phyloP scores from a whole-genome alignment of 2,329 filamentous ascomycete species.

The Cercospora nicotianae region DNA sequence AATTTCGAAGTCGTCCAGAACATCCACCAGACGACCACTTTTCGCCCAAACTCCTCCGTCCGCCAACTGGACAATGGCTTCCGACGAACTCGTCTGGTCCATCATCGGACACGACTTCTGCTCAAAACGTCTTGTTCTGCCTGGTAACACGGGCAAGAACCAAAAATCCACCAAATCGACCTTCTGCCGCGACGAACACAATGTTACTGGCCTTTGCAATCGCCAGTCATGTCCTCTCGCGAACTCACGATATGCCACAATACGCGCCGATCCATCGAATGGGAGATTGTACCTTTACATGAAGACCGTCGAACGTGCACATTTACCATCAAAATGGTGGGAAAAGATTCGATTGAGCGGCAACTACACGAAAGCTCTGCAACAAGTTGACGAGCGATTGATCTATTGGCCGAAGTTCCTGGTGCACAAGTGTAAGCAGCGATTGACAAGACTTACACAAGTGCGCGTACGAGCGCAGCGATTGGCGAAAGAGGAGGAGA shows the following conservation, averaged over 20 bases:
- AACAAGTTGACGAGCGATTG: conserved; percentile 80
- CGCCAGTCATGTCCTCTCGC: conserved; percentile 87
- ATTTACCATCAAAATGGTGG: conserved; percentile 90
- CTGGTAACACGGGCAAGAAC: conserved; percentile 32
- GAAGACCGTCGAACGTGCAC: conserved; percentile 87
- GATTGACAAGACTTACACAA: conserved; percentile 86
- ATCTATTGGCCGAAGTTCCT: conserved; percentile 96
- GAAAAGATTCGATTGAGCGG: conserved; percentile 84
- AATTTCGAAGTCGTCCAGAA: conserved; percentile 2
- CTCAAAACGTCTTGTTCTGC: conserved; percentile 82
- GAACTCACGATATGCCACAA: conserved; percentile 89
- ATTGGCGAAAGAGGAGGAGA: conserved; percentile 83
- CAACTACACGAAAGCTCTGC: conserved; percentile 87
- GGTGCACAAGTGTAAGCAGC: conserved; percentile 93
- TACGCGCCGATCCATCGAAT: conserved; percentile 77
- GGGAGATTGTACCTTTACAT: conserved; percentile 92
- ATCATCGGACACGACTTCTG: conserved; percentile 96
- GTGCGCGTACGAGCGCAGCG: conserved; percentile 76
- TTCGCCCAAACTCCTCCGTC: background rate
- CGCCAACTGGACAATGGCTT: conserved; percentile 61
- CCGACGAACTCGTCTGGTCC: conserved; percentile 96
- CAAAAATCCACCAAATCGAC: conserved; percentile 79
- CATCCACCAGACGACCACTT: background rate
- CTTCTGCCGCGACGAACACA: conserved; percentile 83
- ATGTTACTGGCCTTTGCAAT: conserved; percentile 66